Evolutionary conservation across 768 basidiomycete genomes (phyloP).

Genomic region (Boletus pseudopeckii): DNA sequence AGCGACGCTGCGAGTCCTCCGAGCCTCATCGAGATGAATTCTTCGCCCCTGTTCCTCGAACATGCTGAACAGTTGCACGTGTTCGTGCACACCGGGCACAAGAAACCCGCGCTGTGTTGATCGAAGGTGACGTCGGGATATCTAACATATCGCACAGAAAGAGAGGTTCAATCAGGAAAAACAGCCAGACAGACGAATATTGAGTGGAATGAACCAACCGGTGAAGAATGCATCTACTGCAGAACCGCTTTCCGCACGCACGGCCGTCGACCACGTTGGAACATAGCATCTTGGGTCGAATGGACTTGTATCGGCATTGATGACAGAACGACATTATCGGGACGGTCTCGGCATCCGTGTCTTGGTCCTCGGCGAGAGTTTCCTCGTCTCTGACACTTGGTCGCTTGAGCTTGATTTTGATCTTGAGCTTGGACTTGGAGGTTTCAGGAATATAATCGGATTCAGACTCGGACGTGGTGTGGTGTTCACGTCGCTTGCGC

Average conservation of each 20-base stretch:
- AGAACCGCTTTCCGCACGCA: constrained; percentile 34
- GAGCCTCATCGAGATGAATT: constrained; percentile 36
- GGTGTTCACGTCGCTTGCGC: constrained; percentile 14
- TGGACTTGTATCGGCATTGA: constrained; percentile 32
- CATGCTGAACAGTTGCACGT: constrained; percentile 51
- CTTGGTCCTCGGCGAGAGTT: not conserved
- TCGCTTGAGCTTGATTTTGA: constrained; percentile 2
- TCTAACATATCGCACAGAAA: constrained; percentile 18
- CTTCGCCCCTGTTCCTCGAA: constrained; percentile 43
- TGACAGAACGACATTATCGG: constrained; percentile 29
- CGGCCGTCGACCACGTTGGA: constrained; percentile 16
- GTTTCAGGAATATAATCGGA: constrained; percentile 12
- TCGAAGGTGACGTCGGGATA: constrained; percentile 40
- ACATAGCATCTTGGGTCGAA: constrained; percentile 36
- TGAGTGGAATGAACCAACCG: constrained; percentile 24
- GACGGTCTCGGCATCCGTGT: not conserved
- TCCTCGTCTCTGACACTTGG: not conserved
- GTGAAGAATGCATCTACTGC: constrained; percentile 32
- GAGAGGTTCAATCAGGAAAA: constrained; percentile 2
- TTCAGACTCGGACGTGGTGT: constrained; percentile 7
- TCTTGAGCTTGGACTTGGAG: not conserved
- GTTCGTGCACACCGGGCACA: constrained; percentile 44
- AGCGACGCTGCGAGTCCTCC: constrained; percentile 23
- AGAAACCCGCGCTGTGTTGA: constrained; percentile 26
- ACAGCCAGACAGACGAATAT: not conserved